Percentiles rank a stretch among this genome's conserved stretches.
Evolutionary conservation across 495 filamentous ascomycete genomes (phyloP).

Genomic region (Podospora tetraspora): DNA sequence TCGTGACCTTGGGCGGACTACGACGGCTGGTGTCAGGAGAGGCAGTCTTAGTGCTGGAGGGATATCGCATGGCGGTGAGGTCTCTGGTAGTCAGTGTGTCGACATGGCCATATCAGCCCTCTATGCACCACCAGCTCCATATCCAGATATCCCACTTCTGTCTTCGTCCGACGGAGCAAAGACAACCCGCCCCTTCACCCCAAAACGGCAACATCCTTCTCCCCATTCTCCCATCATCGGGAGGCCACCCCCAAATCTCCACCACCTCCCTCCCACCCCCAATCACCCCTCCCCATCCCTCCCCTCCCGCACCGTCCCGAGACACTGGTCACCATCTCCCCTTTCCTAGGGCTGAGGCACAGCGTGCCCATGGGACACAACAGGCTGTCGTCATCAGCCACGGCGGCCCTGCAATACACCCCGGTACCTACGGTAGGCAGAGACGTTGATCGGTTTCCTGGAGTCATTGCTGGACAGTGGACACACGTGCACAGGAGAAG

Average conservation of each 20-base stretch:
- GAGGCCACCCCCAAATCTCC: neutral
- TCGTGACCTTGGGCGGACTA: neutral
- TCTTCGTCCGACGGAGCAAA: neutral
- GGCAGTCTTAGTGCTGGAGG: neutral
- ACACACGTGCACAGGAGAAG: too few species aligned
- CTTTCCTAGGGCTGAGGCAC: neutral
- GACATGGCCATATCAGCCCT: neutral
- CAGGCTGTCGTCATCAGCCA: neutral
- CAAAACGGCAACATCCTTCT: neutral
- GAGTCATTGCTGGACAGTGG: neutral
- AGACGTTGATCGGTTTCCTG: neutral
- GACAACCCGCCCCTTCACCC: too few species aligned
- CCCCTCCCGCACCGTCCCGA: neutral
- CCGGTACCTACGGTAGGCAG: neutral
- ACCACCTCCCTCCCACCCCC: neutral
- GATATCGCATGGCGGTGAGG: neutral
- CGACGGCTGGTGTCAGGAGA: neutral
- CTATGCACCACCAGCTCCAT: neutral
- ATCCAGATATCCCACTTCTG: neutral
- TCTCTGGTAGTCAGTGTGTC: neutral
- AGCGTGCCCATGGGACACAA: neutral
- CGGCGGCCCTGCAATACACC: neutral
- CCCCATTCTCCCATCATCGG: neutral
- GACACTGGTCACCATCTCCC: neutral
- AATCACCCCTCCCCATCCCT: neutral